These are phyloP conservation scores for Neopestalotiopsis sp. DNA, from an alignment of 2,329 filamentous ascomycete species.

Conservation along the genomic window DNA sequence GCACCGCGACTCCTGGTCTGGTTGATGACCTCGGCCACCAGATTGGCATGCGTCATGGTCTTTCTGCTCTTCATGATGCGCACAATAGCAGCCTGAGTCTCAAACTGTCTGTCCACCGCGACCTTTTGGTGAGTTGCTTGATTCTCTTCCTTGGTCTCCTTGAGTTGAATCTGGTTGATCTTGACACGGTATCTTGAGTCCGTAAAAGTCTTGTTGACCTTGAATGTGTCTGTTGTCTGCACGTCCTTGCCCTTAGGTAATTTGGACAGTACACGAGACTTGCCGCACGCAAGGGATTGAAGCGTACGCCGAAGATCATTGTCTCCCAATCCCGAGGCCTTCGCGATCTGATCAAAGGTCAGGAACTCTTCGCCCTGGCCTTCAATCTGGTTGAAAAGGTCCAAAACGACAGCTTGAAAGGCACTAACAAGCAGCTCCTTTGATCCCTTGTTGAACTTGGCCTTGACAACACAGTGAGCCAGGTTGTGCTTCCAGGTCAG, in stretches of 20 bases:
- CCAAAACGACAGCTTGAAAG: conserved; percentile 88
- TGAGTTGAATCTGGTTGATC: conserved; percentile 98
- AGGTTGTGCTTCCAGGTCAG: conserved; percentile 92
- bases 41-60: conserved; percentile 81
- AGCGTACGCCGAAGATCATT: conserved; percentile 86
- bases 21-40: conserved; percentile 91
- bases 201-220: conserved; percentile 76
- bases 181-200: conserved; percentile 91
- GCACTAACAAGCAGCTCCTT: conserved; percentile 92
- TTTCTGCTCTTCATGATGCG: conserved; percentile 96
- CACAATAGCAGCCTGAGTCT: conserved; percentile 96
- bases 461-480: conserved; percentile 87
- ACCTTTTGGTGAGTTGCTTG: conserved; percentile 92
- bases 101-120: conserved; percentile 87
- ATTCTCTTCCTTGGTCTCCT: conserved; percentile 95
- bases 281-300: conserved; percentile 93
- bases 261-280: conserved; percentile 82
- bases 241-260: conserved; percentile 86
- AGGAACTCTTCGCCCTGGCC: conserved; percentile 62
- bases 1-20: conserved; percentile 87
- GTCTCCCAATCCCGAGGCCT: conserved; percentile 75
- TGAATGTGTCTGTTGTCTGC: conserved; percentile 78
- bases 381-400: conserved; percentile 82
- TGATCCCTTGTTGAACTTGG: conserved; percentile 75
- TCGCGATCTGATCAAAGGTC: conserved; percentile 75